Conservation (phyloP, 1,284 basidiomycete species). For the Gymnopus androsaceus region DNA sequence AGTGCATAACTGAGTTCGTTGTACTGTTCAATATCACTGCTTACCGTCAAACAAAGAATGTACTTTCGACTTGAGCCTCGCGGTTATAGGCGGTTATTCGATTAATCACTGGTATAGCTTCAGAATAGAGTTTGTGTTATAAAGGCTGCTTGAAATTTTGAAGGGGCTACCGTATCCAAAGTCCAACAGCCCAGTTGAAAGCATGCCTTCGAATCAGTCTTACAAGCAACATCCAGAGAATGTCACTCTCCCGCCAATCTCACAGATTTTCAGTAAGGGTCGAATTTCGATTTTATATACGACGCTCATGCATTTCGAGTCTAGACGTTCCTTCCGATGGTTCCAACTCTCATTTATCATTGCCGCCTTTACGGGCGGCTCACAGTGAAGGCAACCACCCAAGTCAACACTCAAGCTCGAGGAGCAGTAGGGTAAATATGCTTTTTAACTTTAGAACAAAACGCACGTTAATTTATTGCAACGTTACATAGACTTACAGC, state of each 20-base stretch:
- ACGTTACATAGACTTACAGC: background rate
- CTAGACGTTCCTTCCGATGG: conserved; percentile 6
- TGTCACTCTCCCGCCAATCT: conserved; percentile 22
- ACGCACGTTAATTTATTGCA: background rate
- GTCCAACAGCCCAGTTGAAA: background rate
- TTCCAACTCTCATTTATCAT: background rate
- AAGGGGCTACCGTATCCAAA: background rate
- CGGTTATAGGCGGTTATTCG: too few species aligned
- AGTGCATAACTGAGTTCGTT: conserved; percentile 6
- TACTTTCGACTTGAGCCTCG: background rate
- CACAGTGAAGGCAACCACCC: background rate
- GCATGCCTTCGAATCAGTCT: conserved; percentile 21
- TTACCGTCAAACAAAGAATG: background rate
- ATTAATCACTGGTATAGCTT: background rate
- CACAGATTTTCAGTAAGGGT: conserved; percentile 22
- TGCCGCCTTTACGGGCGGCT: conserved; percentile 4
- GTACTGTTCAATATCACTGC: conserved; percentile 3
- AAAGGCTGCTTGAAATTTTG: background rate
- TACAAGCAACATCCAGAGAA: conserved; percentile 12
- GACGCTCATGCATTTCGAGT: background rate
- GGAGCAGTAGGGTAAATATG: background rate
- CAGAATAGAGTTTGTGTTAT: background rate
- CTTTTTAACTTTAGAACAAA: background rate
- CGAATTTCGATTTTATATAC: background rate
- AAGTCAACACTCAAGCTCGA: background rate